Evolutionary conservation across 345 rosid genomes (phyloP), one percentile per base, ranked within the genome.

Genomic region (Hibiscus mutabilis): DNA sequence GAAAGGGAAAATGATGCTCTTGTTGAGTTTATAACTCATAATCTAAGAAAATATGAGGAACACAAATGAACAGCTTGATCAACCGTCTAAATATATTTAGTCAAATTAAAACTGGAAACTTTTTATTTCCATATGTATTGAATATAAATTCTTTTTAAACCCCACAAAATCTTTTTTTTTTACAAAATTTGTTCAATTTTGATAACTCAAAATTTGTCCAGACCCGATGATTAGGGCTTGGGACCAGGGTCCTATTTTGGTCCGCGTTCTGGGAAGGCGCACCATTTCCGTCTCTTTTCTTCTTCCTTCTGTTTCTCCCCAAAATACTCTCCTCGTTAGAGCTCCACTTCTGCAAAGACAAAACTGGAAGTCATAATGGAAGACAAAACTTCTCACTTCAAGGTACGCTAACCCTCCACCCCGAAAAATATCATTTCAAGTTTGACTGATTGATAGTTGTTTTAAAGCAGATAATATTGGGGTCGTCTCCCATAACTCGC

Each of bases 401-500:
- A 87, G 90, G 97, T 88, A 29, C 55, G 47, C 2, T 25, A 6
- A 71, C 13, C 60, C 15, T 7, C 11, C n/a, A 4, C 65, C n/a
- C 64, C 56, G 5, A n/a, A 24, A 57, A 40, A 55, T 57, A 24
- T 24, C 25, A 22, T 7, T 19, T n/a, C 5, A 58, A 46, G 14
- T 67, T 14, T 8, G 53, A 71, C 29, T 35, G 14, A 57, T 72
- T 58, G 18, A 14, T 44, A 12, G 5, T 11, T 65, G 5, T 61
- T 73, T 11, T 46, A 24, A 5, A 66, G 84, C 86, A 94, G 98
- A 60, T 94, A 76, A 87, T 94, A 58, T 72, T 91, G 81, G 98
- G 98, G 1, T 94, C 98, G 21, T 82, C 97, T 68, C 91, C 98
- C 18, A 68, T 83, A 29, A 79, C 95, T 11, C 85, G 98, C 51